Evolutionary conservation across 202 grass and related monocot genomes (phyloP), one percentile per base, ranked within the genome.

Genomic region (Zizania palustris): DNA sequence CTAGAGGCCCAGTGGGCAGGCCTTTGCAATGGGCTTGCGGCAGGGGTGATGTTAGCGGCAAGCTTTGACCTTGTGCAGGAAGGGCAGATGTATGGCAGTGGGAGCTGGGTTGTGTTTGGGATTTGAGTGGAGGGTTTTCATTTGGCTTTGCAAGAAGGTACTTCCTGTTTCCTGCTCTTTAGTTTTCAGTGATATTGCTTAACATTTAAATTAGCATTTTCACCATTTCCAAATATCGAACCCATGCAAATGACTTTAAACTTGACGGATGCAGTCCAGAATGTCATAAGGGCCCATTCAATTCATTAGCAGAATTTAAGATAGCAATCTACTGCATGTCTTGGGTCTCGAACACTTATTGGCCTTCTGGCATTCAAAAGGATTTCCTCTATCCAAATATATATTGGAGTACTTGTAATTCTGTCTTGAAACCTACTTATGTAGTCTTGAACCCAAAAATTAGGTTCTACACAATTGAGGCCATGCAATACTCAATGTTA

Each of bases 131-230:
- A 72, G 95, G 89, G 10, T 51, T 98, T 98, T 98, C 66, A 98
- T 98, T 82, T 98, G 73, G 89, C 91, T 98, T 70, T 98, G 95
- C 85, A 98, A 98, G 85, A 94, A 92, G 95, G 95, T 98, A 92
- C 11, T 16, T 69, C 5, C 15, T 41, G 4, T 8, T 75, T 51
- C 68, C 5, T 9, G 14, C 18, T 74, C 18, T 5, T 51, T 5
- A 35, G 54, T 11, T 45, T 75, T 79, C 12, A 36, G 5, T 19
- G 9, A 33, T 61, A 53, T 16, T 3, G 19, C 60, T 48, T 40
- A 57, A 28, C n/a, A 28, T 46, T 78, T 34, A 34, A 14, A 50
- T 46, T 16, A 73, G 3, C 42, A 20, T 44, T 60, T 48, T 49
- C 13, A 55, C 72, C 6, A 8, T 22, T 11, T 78, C 21, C 22